These are phyloP conservation scores for Jaltomata sinuosa DNA, from an alignment of 257 asterid species.

Conservation along the genomic window DNA sequence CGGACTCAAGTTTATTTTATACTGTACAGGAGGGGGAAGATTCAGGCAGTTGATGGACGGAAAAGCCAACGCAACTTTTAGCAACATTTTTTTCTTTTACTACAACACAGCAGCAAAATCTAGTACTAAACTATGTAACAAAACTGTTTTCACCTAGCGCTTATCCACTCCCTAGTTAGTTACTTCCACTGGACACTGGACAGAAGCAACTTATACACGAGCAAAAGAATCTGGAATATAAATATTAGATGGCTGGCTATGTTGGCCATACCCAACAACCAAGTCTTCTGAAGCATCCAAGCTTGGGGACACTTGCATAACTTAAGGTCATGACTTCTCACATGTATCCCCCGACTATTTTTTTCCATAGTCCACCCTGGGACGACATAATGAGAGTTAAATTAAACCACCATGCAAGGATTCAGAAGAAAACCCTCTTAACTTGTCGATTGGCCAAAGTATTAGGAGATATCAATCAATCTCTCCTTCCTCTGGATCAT, in stretches of 20 bases:
- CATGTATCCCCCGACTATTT: neutral
- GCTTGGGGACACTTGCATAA: neutral
- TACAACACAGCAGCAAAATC: neutral
- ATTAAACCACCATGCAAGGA: neutral
- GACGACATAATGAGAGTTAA: neutral
- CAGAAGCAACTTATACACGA: conserved; percentile 3
- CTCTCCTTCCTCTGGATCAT: conserved; percentile 72
- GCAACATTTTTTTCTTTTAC: neutral
- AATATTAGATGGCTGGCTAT: neutral
- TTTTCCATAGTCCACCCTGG: neutral
- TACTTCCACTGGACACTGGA: conserved; percentile 17
- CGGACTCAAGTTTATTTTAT: neutral
- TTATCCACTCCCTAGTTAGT: conserved; percentile 26
- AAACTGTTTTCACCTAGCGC: conserved; percentile 12
- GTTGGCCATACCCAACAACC: neutral
- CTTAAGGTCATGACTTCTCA: neutral
- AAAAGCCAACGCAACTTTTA: neutral
- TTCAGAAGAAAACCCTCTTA: neutral
- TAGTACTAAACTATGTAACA: neutral
- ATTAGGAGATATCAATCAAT: conserved; percentile 25
- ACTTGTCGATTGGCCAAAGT: neutral
- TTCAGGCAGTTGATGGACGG: neutral
- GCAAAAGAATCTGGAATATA: neutral
- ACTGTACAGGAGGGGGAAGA: neutral
- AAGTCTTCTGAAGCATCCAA: neutral